A percentile compares a stretch with the other conserved stretches of the same genome.
These are phyloP conservation scores for Musa acuminata DNA, from an alignment of 176 grass and related monocot species.

Conservation along the genomic window DNA sequence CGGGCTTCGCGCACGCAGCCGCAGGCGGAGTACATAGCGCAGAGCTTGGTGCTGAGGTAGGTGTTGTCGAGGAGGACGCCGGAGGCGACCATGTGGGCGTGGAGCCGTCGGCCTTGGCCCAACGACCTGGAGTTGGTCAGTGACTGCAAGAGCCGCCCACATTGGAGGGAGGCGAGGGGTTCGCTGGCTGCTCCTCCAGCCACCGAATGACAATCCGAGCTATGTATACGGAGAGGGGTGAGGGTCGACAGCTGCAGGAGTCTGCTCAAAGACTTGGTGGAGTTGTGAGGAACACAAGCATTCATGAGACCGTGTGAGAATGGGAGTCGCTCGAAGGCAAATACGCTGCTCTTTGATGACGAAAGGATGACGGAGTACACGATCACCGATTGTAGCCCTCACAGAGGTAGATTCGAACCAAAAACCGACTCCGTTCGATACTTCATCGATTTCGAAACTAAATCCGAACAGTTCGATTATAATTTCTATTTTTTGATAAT, in stretches of 20 bases:
- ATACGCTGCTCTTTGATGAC: too few relatives aligned
- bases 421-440: too few relatives aligned
- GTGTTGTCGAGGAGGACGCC: slow-evolving; percentile 18
- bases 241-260: background rate
- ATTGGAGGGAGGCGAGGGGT: slow-evolving; percentile 18
- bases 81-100: slow-evolving; percentile 20
- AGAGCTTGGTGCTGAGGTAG: slow-evolving; percentile 22
- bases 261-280: background rate
- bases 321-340: background rate
- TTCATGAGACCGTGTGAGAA: background rate
- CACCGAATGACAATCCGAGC: background rate
- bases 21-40: slow-evolving; percentile 16
- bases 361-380: too few relatives aligned
- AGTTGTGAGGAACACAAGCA: background rate
- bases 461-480: too few relatives aligned
- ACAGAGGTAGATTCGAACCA: too few relatives aligned
- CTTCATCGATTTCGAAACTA: too few relatives aligned
- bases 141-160: slow-evolving; percentile 13
- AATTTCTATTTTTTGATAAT: too few relatives aligned
- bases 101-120: slow-evolving; percentile 4
- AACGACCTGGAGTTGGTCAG: slow-evolving; percentile 19
- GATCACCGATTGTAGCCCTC: too few relatives aligned
- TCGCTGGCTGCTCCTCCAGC: background rate
- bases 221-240: background rate
- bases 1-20: background rate